Evolutionary conservation across 768 basidiomycete genomes (phyloP).

Genomic region (Trichaptum fuscoviolaceum): DNA sequence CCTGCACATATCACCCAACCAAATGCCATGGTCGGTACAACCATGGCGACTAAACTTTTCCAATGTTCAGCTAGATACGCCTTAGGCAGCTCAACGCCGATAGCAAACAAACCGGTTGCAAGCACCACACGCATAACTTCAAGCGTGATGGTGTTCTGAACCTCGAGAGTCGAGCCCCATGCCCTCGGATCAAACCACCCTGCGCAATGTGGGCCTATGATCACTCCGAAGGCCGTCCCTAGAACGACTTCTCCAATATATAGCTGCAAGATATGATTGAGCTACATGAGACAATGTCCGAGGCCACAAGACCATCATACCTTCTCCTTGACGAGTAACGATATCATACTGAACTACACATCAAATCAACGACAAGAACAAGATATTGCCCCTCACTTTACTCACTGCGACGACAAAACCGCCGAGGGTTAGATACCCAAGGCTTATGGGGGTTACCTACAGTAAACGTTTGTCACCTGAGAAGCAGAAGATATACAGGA

Average conservation of each 20-base stretch:
- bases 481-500: background rate
- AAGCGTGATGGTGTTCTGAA: constrained; percentile 60
- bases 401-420: constrained; percentile 47
- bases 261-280: constrained; percentile 34
- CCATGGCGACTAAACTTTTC: constrained; percentile 61
- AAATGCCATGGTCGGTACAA: constrained; percentile 80
- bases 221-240: constrained; percentile 64
- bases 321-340: constrained; percentile 77
- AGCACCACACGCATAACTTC: constrained; percentile 88
- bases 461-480: background rate
- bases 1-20: constrained; percentile 78
- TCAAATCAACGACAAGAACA: too few relatives aligned
- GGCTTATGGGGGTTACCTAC: constrained; percentile 46
- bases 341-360: constrained; percentile 75
- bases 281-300: background rate
- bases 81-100: constrained; percentile 88
- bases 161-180: constrained; percentile 44
- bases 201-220: constrained; percentile 69
- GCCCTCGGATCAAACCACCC: constrained; percentile 70
- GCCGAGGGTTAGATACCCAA: constrained; percentile 61
- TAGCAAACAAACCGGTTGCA: constrained; percentile 88
- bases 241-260: constrained; percentile 94
- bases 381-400: background rate
- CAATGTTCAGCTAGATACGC: constrained; percentile 81
- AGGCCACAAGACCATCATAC: constrained; percentile 28